Percentiles rank a stretch among this genome's conserved stretches.
These are phyloP conservation scores for Rhynchosporium secalis DNA, from an alignment of 2,329 filamentous ascomycete genomes.

Conservation along the genomic window DNA sequence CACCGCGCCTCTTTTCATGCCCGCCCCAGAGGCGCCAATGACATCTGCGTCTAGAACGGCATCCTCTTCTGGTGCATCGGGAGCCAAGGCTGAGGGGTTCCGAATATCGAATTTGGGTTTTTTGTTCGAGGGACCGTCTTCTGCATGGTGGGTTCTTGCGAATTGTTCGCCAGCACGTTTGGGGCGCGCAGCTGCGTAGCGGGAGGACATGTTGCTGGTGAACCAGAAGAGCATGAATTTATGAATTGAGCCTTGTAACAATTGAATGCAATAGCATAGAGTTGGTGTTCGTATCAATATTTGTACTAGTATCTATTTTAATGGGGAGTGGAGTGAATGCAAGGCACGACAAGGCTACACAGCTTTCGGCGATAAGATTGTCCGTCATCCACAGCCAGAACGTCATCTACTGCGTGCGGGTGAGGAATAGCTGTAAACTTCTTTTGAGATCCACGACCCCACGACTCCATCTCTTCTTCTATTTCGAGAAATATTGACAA, in stretches of 20 bases:
- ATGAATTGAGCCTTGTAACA: not conserved
- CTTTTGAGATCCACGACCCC: constrained; percentile 8
- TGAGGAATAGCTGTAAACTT: constrained; percentile 20
- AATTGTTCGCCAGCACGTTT: constrained; percentile 84
- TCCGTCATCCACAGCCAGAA: constrained; percentile 24
- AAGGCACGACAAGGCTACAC: not conserved
- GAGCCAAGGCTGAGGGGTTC: constrained; percentile 88
- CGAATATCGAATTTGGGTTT: constrained; percentile 91
- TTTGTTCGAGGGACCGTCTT: constrained; percentile 54
- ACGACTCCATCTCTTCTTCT: not conserved
- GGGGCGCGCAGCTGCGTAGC: constrained; percentile 68
- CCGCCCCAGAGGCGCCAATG: constrained; percentile 68
- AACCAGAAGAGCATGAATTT: constrained; percentile 6
- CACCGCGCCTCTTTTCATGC: constrained; percentile 87
- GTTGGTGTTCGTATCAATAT: too few relatives aligned
- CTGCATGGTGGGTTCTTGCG: constrained; percentile 68
- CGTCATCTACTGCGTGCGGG: constrained; percentile 24
- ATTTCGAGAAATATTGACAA: not conserved
- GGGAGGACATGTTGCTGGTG: constrained; percentile 51
- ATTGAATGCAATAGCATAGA: too few relatives aligned
- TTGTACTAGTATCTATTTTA: too few relatives aligned
- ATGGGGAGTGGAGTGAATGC: too few relatives aligned
- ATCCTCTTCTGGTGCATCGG: constrained; percentile 75
- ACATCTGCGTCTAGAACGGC: constrained; percentile 86
- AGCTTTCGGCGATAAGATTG: constrained; percentile 24